These are phyloP conservation scores for Artemisia argyi DNA, from an alignment of 129 eudicot genomes.

Conservation along the genomic window DNA sequence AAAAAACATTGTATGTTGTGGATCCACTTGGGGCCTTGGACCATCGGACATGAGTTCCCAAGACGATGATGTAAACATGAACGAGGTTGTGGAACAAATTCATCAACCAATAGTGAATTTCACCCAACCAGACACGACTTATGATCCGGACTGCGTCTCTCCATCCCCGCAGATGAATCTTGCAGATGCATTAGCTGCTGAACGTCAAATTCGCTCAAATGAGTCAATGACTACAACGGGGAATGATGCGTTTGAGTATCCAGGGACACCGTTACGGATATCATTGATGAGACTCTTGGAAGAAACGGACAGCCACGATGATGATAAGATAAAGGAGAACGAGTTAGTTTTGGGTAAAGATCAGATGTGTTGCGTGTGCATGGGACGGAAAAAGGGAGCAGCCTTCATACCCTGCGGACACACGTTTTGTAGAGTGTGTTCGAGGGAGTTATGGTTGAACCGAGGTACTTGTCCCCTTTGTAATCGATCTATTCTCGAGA, in stretches of 20 bases:
- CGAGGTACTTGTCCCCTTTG: slow-evolving; percentile 92
- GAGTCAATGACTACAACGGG: no score
- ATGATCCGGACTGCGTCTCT: slow-evolving; percentile 31
- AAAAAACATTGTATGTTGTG: slow-evolving; percentile 53
- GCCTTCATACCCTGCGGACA: slow-evolving; percentile 96
- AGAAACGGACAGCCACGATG: slow-evolving; percentile 59
- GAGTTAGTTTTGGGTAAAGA: slow-evolving; percentile 26
- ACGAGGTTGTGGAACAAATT: slow-evolving; percentile 1
- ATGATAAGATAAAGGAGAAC: slow-evolving; percentile 17
- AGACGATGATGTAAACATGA: slow-evolving; percentile 29
- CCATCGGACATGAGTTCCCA: slow-evolving; percentile 44
- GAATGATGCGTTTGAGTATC: not conserved
- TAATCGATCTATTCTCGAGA: slow-evolving; percentile 65
- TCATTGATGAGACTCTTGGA: slow-evolving; percentile 80
- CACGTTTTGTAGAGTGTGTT: slow-evolving; percentile 89
- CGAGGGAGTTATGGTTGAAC: slow-evolving; percentile 81
- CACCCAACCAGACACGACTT: slow-evolving; percentile 11
- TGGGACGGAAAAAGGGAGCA: slow-evolving; percentile 91
- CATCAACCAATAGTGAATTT: slow-evolving; percentile 15
- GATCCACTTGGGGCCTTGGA: slow-evolving; percentile 58
- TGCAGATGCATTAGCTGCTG: slow-evolving; percentile 84
- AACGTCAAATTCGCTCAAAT: slow-evolving; percentile 49
- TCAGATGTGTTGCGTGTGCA: slow-evolving; percentile 90
- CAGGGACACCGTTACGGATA: slow-evolving; percentile 60
- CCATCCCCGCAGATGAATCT: slow-evolving; percentile 59